A percentile compares a stretch with the other conserved stretches of the same genome.
phyloP scores from a whole-genome alignment of 306 rosid species.

The Malus domestica region DNA sequence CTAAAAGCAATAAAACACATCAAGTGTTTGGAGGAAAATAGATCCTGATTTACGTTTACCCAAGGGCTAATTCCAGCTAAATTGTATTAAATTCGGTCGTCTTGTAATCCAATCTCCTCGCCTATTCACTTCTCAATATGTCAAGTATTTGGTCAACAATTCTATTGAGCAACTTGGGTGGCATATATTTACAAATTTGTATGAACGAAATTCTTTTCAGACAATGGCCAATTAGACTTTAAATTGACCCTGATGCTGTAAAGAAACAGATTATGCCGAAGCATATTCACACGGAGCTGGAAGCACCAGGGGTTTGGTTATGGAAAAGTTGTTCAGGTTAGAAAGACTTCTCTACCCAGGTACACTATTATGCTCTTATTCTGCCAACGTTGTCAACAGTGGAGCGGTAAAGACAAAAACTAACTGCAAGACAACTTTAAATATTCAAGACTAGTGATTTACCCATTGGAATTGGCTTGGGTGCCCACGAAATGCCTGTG shows the following conservation, averaged over 20 bases:
- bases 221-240: background rate
- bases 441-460: conserved; percentile 5
- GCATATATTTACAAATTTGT: background rate
- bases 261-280: background rate
- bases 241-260: background rate
- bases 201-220: background rate
- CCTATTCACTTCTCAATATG: background rate
- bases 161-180: background rate
- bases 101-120: background rate
- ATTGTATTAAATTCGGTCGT: background rate
- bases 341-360: background rate
- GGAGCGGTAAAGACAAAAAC: background rate
- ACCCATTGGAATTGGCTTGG: conserved; percentile 64
- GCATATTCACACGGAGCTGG: background rate
- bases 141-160: background rate
- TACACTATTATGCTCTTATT: background rate
- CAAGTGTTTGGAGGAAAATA: background rate
- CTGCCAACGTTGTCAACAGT: background rate
- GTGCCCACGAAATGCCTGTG: conserved; percentile 81
- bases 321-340: background rate
- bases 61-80: background rate
- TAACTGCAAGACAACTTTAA: background rate
- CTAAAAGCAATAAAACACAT: background rate
- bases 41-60: too few species aligned
- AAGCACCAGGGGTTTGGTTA: background rate